Conservation (phyloP, 805 yeast genomes). For the Dipodascus geniculatus region DNA sequence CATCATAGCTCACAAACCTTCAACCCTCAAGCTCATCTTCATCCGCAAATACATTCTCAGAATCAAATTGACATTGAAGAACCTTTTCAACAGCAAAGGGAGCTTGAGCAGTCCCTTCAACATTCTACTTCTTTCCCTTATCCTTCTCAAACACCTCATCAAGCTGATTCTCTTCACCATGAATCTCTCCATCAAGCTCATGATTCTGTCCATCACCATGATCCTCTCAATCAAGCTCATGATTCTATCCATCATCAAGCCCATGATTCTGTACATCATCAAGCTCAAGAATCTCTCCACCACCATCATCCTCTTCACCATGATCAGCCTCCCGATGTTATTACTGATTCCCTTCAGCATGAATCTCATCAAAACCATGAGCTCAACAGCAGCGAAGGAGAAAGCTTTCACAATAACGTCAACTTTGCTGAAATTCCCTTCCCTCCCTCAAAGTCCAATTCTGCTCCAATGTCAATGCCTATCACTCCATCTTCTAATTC, state of each 20-base stretch:
- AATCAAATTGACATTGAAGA: not conserved
- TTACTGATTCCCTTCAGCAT: too few species aligned
- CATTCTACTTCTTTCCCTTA: conserved; percentile 1
- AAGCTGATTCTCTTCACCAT: conserved; percentile 24
- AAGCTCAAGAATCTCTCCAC: too few species aligned
- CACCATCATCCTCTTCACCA: too few species aligned
- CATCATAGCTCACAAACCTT: not conserved
- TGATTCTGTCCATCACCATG: too few species aligned
- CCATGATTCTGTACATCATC: too few species aligned
- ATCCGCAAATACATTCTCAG: not conserved
- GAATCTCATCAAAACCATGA: not conserved
- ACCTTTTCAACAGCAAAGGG: not conserved
- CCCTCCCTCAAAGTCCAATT: not conserved
- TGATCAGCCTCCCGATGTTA: too few species aligned
- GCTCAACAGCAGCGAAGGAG: not conserved
- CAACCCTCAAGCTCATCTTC: not conserved
- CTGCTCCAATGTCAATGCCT: not conserved
- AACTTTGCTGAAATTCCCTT: not conserved
- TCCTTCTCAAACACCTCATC: conserved; percentile 6
- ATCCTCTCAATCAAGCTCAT: too few species aligned
- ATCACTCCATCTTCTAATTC: not conserved
- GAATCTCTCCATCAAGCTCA: conserved; percentile 13
- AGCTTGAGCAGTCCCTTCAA: conserved; percentile 5
- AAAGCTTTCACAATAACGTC: not conserved
- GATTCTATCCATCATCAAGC: too few species aligned